These are phyloP conservation scores for Fusarium keratoplasticum DNA, from an alignment of 2,329 filamentous ascomycete species.

Conservation along the genomic window DNA sequence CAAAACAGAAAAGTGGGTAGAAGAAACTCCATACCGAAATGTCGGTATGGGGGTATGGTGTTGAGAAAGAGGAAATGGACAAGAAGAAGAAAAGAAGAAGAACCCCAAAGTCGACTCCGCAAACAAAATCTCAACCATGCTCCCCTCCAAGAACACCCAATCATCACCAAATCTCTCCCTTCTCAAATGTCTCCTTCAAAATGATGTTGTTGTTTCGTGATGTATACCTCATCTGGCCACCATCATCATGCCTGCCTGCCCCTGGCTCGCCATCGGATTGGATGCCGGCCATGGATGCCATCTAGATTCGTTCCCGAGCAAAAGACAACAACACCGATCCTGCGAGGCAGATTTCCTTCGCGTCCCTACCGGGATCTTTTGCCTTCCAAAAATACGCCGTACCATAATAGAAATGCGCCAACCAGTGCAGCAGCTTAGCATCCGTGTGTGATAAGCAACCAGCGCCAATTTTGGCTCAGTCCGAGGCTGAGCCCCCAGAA, in stretches of 20 bases:
- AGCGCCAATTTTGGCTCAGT: slow-evolving; percentile 30
- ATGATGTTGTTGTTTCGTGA: slow-evolving; percentile 31
- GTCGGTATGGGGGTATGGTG: slow-evolving; percentile 29
- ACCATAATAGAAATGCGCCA: slow-evolving; percentile 32
- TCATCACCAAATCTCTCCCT: slow-evolving; percentile 19
- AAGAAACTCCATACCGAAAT: slow-evolving; percentile 22
- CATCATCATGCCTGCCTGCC: neutral
- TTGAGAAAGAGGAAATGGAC: slow-evolving; percentile 18
- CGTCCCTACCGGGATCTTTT: slow-evolving; percentile 18
- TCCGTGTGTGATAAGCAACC: slow-evolving; percentile 16
- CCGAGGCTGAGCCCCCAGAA: slow-evolving; percentile 38
- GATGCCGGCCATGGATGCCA: slow-evolving; percentile 13
- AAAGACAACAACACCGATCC: slow-evolving; percentile 10
- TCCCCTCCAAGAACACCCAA: slow-evolving; percentile 18
- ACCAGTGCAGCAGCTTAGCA: slow-evolving; percentile 29
- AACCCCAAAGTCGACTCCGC: slow-evolving; percentile 20
- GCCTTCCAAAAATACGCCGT: slow-evolving; percentile 38
- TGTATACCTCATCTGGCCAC: slow-evolving; percentile 32
- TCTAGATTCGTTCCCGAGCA: slow-evolving; percentile 26
- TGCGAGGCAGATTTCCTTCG: slow-evolving; percentile 23
- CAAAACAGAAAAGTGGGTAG: neutral
- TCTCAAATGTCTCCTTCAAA: slow-evolving; percentile 19
- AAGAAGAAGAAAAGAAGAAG: neutral
- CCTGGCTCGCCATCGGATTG: slow-evolving; percentile 13
- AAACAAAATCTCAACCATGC: slow-evolving; percentile 14